These are phyloP conservation scores for Polygonum maritimum DNA, from an alignment of 148 eudicot species.

Conservation along the genomic window DNA sequence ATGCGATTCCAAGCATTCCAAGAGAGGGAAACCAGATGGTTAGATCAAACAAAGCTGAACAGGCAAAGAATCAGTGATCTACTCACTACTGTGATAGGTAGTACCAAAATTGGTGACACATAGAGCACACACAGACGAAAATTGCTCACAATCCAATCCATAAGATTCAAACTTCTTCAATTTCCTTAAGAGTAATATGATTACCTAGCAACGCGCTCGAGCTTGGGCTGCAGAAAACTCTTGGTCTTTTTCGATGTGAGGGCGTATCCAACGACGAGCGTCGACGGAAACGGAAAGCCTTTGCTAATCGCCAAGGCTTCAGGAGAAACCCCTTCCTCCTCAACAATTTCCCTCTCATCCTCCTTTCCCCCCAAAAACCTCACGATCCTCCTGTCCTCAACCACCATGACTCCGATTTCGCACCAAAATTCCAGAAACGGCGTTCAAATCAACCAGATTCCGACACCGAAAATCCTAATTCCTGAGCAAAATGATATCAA, in stretches of 20 bases:
- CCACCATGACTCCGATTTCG: slow-evolving; percentile 23
- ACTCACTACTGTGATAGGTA: neutral
- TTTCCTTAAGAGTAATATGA: neutral
- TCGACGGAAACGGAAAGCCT: slow-evolving; percentile 26
- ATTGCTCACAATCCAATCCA: neutral
- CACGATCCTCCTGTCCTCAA: slow-evolving; percentile 25
- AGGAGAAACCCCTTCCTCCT: slow-evolving; percentile 15
- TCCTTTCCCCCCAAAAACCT: slow-evolving; percentile 11
- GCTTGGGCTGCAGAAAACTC: slow-evolving; percentile 84
- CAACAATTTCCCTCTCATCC: slow-evolving; percentile 6
- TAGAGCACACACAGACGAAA: too few relatives aligned
- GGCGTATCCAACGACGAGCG: slow-evolving; percentile 78
- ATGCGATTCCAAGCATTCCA: neutral
- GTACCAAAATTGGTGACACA: neutral
- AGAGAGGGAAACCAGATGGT: neutral
- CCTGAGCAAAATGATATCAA: neutral
- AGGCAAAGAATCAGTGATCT: neutral
- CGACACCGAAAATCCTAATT: neutral
- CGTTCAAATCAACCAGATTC: slow-evolving; percentile 11
- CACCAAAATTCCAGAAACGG: neutral
- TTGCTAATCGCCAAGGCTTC: slow-evolving; percentile 11
- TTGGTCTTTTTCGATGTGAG: slow-evolving; percentile 84
- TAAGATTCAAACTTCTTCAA: neutral
- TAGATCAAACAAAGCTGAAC: neutral
- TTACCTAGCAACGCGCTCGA: slow-evolving; percentile 74